phyloP scores from a whole-genome alignment of 2,329 filamentous ascomycete species.

The Rutstroemia sp. region DNA sequence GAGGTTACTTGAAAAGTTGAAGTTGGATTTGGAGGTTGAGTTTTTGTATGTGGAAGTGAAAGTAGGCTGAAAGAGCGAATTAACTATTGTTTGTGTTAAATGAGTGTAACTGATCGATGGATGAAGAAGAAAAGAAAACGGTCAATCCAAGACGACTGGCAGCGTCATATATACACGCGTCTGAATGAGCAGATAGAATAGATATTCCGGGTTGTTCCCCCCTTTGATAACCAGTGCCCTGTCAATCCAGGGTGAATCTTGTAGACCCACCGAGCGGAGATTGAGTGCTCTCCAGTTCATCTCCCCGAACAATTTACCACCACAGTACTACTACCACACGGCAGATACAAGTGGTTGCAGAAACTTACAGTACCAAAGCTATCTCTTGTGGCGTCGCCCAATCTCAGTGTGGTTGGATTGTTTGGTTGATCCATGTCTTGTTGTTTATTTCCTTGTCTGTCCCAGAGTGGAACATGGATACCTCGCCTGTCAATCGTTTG shows the following conservation, averaged over 20 bases:
- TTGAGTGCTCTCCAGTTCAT: background rate
- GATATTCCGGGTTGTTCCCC: background rate
- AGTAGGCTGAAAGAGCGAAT: constrained; percentile 13
- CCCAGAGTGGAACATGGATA: background rate
- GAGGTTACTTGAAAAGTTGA: constrained; percentile 9
- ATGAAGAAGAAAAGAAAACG: constrained; percentile 18
- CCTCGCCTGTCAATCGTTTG: background rate
- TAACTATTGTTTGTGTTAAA: constrained; percentile 20
- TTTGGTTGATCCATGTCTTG: background rate
- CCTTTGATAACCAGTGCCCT: constrained; percentile 1
- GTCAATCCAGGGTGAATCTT: constrained; percentile 2
- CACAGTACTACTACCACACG: too few species aligned
- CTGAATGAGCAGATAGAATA: background rate
- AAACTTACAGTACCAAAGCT: background rate
- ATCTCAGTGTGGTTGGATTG: background rate
- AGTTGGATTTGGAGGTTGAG: background rate
- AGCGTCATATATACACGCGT: constrained; percentile 9
- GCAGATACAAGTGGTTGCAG: too few species aligned
- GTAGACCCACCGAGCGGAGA: constrained; percentile 1
- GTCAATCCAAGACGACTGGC: background rate
- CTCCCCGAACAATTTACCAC: background rate
- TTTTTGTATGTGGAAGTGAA: constrained; percentile 13
- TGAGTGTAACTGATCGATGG: constrained; percentile 27
- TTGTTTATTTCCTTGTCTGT: background rate
- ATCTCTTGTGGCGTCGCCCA: background rate